phyloP scores from a whole-genome alignment of 306 rosid species.

The Sesbania bispinosa region DNA sequence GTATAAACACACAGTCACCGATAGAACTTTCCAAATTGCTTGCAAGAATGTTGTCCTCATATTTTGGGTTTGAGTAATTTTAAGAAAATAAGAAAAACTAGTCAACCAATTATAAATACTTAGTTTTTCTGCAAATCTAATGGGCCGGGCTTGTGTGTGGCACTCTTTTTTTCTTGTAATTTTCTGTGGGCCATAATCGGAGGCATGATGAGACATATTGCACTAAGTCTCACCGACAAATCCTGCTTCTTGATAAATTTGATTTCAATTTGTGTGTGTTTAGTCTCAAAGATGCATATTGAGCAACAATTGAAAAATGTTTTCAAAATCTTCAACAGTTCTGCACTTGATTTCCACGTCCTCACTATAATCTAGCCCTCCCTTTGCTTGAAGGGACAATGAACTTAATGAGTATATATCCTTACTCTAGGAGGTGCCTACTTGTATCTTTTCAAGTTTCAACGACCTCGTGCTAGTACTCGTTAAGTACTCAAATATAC shows the following conservation, averaged over 20 bases:
- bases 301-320: slow-evolving; percentile 3
- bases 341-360: no score
- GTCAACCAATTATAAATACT: slow-evolving; percentile 22
- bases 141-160: slow-evolving; percentile 25
- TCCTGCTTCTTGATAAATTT: slow-evolving; percentile 10
- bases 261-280: slow-evolving; percentile 3
- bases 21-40: slow-evolving; percentile 18
- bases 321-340: slow-evolving; percentile 16
- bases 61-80: slow-evolving; percentile 18
- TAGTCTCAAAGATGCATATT: not conserved
- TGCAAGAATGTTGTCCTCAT: slow-evolving; percentile 39
- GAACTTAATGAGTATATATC: not conserved
- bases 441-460: not conserved
- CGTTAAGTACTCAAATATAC: not conserved
- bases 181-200: no score
- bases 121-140: not conserved
- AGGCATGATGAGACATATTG: slow-evolving; percentile 27
- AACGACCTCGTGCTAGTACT: not conserved
- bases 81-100: not conserved
- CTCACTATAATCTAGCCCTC: slow-evolving; percentile 24
- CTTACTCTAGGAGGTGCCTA: not conserved
- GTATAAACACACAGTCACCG: slow-evolving; percentile 24
- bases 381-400: slow-evolving; percentile 38
- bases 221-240: slow-evolving; percentile 9
- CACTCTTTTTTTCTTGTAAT: slow-evolving; percentile 22